A percentile compares a stretch with the other conserved stretches of the same genome.
Conservation (phyloP, 176 grass and related monocot genomes). For the Rhynchospora breviuscula region DNA sequence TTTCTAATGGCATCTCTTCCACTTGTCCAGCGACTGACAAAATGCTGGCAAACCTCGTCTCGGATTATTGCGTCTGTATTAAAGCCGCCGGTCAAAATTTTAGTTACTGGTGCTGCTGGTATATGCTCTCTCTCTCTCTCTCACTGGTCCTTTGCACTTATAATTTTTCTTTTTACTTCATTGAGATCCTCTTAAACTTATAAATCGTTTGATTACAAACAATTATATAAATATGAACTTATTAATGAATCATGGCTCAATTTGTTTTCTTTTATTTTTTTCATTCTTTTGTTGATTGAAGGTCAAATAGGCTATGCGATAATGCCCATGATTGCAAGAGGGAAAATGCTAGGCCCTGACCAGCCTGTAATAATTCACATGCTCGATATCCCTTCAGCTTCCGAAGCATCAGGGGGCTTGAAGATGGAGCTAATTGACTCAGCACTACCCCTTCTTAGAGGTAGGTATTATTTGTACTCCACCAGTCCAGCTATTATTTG, state of each 20-base stretch:
- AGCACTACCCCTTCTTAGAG: conserved; percentile 60
- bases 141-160: neutral
- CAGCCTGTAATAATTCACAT: conserved; percentile 76
- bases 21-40: conserved; percentile 32
- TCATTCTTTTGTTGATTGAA: conserved; percentile 8
- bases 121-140: conserved; percentile 2
- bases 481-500: neutral
- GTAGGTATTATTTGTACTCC: conserved; percentile 28
- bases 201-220: neutral
- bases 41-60: conserved; percentile 29
- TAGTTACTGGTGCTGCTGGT: conserved; percentile 74
- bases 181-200: neutral
- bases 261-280: neutral
- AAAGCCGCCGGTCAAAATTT: conserved; percentile 48
- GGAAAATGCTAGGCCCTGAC: conserved; percentile 55
- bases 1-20: conserved; percentile 19
- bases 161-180: neutral
- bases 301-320: conserved; percentile 74
- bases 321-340: conserved; percentile 67
- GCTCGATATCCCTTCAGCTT: conserved; percentile 37
- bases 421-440: conserved; percentile 75
- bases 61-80: conserved; percentile 11
- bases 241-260: neutral
- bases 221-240: neutral
- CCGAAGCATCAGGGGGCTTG: conserved; percentile 39